A percentile compares a stretch with the other conserved stretches of the same genome.
Conservation (phyloP, 2,329 filamentous ascomycete genomes). For the Apiospora malaysiana region DNA sequence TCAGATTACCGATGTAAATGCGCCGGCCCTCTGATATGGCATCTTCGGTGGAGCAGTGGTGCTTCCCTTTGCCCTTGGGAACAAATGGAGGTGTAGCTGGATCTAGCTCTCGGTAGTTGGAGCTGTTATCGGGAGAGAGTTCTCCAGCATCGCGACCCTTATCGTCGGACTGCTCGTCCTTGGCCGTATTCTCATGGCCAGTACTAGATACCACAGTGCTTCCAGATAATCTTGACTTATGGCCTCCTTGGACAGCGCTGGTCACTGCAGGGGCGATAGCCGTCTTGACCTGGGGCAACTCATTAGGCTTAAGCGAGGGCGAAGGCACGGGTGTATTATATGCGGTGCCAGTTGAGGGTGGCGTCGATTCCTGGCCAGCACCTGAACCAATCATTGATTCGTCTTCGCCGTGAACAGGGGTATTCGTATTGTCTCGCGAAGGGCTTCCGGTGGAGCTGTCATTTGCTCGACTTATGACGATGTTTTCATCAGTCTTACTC, state of each 20-base stretch:
- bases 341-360: not conserved
- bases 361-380: not conserved
- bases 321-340: not conserved
- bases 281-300: no score
- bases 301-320: not conserved
- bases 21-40: conserved; percentile 17
- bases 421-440: not conserved
- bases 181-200: not conserved
- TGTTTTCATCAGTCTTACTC: not conserved
- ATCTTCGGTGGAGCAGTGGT: not conserved
- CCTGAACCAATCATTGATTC: not conserved
- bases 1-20: conserved; percentile 26
- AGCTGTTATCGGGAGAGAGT: not conserved
- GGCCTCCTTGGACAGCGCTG: not conserved
- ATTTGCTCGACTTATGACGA: not conserved
- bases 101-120: not conserved
- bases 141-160: not conserved
- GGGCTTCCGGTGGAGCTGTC: not conserved
- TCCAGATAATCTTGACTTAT: not conserved
- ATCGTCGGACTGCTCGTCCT: not conserved
- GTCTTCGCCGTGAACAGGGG: not conserved
- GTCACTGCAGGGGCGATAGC: not conserved
- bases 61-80: not conserved
- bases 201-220: not conserved
- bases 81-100: not conserved